Conservation (phyloP, 2,329 filamentous ascomycete genomes). For the Rhinocladiella similis region DNA sequence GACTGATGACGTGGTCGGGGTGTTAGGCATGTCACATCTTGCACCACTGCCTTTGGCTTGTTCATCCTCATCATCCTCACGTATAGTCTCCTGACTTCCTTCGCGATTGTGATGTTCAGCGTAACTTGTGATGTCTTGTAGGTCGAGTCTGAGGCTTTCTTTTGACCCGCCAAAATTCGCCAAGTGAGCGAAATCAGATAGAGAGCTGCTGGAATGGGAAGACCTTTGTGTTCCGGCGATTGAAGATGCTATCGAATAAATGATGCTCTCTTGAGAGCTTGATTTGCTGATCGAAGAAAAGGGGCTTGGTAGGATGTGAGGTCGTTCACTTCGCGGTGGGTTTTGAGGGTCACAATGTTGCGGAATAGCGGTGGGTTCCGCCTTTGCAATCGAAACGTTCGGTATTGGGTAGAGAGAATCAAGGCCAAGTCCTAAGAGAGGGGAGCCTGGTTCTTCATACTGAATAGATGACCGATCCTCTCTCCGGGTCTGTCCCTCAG, state of each 20-base stretch:
- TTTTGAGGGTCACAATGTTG: not conserved
- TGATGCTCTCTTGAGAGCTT: conserved; percentile 58
- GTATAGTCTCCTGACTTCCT: conserved; percentile 25
- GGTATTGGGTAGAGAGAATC: conserved; percentile 8
- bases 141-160: conserved; percentile 21
- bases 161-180: conserved; percentile 30
- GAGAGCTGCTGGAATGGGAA: conserved; percentile 46
- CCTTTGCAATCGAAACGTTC: conserved; percentile 2
- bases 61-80: conserved; percentile 11
- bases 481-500: not conserved
- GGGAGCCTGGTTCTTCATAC: conserved; percentile 14
- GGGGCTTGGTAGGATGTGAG: conserved; percentile 42
- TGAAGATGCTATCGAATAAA: conserved; percentile 51
- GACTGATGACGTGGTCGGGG: not conserved
- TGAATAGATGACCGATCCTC: not conserved
- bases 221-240: conserved; percentile 49
- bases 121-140: conserved; percentile 2
- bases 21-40: not conserved
- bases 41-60: not conserved
- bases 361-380: not conserved
- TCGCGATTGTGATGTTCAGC: conserved; percentile 15
- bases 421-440: conserved; percentile 23
- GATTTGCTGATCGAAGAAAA: conserved; percentile 56
- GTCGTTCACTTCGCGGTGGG: conserved; percentile 4
- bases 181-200: conserved; percentile 39